phyloP scores from a whole-genome alignment of 1,284 basidiomycete species.

The Tilletia indica region DNA sequence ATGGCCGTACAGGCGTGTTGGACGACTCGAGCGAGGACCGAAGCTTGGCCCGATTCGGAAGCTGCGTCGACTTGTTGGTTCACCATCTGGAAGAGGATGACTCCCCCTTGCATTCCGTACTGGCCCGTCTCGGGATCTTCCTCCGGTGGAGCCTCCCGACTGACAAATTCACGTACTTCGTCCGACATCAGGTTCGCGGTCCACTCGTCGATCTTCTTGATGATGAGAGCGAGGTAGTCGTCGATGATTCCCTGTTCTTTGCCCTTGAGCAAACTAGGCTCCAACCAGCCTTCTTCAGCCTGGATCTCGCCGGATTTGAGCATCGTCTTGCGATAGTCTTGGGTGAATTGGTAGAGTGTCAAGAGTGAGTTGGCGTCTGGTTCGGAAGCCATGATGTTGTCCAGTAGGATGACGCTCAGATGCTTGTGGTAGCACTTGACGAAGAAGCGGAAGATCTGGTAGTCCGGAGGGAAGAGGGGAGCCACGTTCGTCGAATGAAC shows the following conservation, averaged over 20 bases:
- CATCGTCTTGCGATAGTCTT: slow-evolving; percentile 92
- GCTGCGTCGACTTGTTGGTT: slow-evolving; percentile 96
- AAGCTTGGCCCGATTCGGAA: slow-evolving; percentile 90
- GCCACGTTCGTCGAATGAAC: slow-evolving; percentile 82
- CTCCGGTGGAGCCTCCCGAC: slow-evolving; percentile 81
- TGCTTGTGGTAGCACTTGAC: slow-evolving; percentile 88
- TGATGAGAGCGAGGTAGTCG: slow-evolving; percentile 89
- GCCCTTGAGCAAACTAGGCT: slow-evolving; percentile 76
- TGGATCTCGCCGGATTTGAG: slow-evolving; percentile 58
- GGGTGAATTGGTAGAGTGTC: slow-evolving; percentile 84
- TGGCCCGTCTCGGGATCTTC: slow-evolving; percentile 75
- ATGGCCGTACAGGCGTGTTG: slow-evolving; percentile 85
- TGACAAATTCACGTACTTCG: slow-evolving; percentile 80
- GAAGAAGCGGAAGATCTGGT: slow-evolving; percentile 79
- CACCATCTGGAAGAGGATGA: slow-evolving; percentile 94
- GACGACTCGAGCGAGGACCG: slow-evolving; percentile 85
- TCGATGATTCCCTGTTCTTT: slow-evolving; percentile 91
- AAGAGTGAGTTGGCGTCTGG: slow-evolving; percentile 84
- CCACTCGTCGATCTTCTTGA: slow-evolving; percentile 97
- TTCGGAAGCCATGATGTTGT: slow-evolving; percentile 68
- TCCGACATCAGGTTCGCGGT: slow-evolving; percentile 87
- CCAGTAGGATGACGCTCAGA: slow-evolving; percentile 74
- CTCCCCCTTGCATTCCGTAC: slow-evolving; percentile 86
- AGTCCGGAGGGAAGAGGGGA: slow-evolving; percentile 87
- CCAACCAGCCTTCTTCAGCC: slow-evolving; percentile 60